These are phyloP conservation scores for Fragilariopsis cylindrus DNA, from an alignment of 108 stramenopile genomes.

Conservation along the genomic window DNA sequence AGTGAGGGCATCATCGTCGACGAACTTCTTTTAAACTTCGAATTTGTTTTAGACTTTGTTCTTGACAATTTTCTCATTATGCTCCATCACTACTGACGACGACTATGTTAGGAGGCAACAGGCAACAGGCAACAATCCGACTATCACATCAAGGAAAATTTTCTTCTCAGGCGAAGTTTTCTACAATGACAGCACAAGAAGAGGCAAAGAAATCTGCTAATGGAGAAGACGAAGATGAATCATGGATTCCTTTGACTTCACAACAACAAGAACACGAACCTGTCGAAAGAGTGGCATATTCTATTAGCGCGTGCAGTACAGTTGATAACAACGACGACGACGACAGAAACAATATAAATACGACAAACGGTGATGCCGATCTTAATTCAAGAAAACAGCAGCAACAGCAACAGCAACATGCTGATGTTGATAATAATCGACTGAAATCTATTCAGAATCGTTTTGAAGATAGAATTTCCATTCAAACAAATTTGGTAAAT, in stretches of 20 bases:
- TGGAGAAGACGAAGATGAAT: slow-evolving; percentile 23
- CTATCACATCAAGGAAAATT: no score
- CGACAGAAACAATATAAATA: not conserved
- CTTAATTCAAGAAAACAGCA: not conserved
- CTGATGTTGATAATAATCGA: not conserved
- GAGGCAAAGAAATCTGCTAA: not conserved
- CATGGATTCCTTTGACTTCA: slow-evolving; percentile 16
- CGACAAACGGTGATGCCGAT: not conserved
- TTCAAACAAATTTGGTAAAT: slow-evolving; percentile 33
- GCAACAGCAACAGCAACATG: slow-evolving; percentile 2
- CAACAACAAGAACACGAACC: not conserved
- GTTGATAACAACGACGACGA: not conserved
- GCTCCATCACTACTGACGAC: no score
- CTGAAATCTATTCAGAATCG: slow-evolving; percentile 14
- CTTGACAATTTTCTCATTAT: no score
- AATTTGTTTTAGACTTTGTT: no score
- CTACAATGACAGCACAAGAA: no score
- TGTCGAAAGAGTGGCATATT: not conserved
- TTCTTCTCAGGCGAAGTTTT: no score
- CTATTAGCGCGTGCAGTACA: no score
- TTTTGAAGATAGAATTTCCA: slow-evolving; percentile 19
- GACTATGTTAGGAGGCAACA: no score
- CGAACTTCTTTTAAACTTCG: no score
- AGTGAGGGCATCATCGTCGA: no score
- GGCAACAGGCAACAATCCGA: no score